Conservation (phyloP, 176 grass and related monocot species). For the Aegilops tauschii region DNA sequence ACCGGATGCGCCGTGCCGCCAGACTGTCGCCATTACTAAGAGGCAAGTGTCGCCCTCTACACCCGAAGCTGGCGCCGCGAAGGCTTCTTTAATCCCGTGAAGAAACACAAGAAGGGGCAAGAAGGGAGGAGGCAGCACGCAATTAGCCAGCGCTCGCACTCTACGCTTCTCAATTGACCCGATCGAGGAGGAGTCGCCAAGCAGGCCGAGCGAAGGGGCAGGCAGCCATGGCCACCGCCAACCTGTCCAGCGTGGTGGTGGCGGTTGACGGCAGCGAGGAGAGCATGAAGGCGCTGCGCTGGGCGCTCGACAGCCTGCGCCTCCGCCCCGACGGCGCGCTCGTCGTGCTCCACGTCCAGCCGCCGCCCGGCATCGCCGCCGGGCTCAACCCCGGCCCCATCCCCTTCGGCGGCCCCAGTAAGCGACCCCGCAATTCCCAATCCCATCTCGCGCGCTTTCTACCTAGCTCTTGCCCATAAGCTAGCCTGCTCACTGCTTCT, state of each 20-base stretch:
- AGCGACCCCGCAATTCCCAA: not conserved
- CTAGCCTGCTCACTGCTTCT: conserved; percentile 19
- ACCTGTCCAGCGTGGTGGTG: conserved; percentile 79
- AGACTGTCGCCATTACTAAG: not conserved
- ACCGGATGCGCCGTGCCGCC: too few relatives aligned
- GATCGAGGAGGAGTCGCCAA: not conserved
- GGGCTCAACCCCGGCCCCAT: conserved; percentile 80
- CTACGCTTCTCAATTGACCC: not conserved
- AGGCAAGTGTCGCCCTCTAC: not conserved
- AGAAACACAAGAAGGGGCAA: not conserved
- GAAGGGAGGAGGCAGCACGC: not conserved
- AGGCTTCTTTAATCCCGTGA: not conserved
- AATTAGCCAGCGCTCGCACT: not conserved
- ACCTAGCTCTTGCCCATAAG: not conserved
- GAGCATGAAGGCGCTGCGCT: conserved; percentile 90
- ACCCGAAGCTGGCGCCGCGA: not conserved
- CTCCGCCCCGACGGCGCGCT: conserved; percentile 62
- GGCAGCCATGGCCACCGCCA: conserved; percentile 64
- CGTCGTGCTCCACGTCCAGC: conserved; percentile 82
- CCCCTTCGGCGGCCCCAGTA: conserved; percentile 98
- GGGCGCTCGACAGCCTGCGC: conserved; percentile 86
- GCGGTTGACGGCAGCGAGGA: conserved; percentile 94
- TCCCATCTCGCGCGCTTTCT: not conserved
- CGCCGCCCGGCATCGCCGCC: conserved; percentile 58
- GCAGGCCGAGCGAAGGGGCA: not conserved